These are phyloP conservation scores for Beauveria rudraprayagi DNA, from an alignment of 2,329 filamentous ascomycete species.

Conservation along the genomic window DNA sequence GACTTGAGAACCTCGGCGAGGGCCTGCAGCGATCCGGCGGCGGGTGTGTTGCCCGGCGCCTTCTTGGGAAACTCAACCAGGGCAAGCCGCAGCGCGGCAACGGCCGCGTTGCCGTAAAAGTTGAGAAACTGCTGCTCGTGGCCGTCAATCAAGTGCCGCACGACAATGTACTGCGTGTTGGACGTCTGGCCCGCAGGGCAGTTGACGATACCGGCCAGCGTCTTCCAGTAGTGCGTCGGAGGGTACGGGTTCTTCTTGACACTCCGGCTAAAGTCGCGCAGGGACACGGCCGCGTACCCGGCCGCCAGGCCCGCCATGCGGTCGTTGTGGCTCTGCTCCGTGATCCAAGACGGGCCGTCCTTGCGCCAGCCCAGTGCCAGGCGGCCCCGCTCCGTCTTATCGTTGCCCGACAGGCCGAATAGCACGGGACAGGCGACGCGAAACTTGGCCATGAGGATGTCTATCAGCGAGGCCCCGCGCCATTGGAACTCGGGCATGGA, in stretches of 20 bases:
- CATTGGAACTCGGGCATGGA: conserved; percentile 59
- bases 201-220: conserved; percentile 68
- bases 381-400: conserved; percentile 62
- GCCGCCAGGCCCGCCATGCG: conserved; percentile 77
- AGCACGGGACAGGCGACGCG: conserved; percentile 73
- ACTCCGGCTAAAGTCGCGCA: conserved; percentile 72
- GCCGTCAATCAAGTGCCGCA: conserved; percentile 64
- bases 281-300: conserved; percentile 73
- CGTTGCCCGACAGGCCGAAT: conserved; percentile 72
- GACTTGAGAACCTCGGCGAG: conserved; percentile 45
- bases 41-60: conserved; percentile 38
- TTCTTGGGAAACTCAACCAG: conserved; percentile 64
- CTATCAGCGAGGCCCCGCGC: conserved; percentile 61
- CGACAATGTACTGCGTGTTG: conserved; percentile 64
- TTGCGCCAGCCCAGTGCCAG: conserved; percentile 66
- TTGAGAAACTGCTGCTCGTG: conserved; percentile 67
- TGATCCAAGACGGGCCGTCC: conserved; percentile 50
- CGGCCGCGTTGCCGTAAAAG: conserved; percentile 71
- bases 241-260: conserved; percentile 66
- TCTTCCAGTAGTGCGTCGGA: conserved; percentile 73
- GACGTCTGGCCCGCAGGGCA: conserved; percentile 59
- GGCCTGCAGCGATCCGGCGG: conserved; percentile 44
- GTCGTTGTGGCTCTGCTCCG: conserved; percentile 67
- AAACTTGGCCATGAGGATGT: conserved; percentile 81
- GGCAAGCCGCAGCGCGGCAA: conserved; percentile 62